These are phyloP conservation scores for Exserohilum rostratum DNA, from an alignment of 2,329 filamentous ascomycete species.

Conservation along the genomic window DNA sequence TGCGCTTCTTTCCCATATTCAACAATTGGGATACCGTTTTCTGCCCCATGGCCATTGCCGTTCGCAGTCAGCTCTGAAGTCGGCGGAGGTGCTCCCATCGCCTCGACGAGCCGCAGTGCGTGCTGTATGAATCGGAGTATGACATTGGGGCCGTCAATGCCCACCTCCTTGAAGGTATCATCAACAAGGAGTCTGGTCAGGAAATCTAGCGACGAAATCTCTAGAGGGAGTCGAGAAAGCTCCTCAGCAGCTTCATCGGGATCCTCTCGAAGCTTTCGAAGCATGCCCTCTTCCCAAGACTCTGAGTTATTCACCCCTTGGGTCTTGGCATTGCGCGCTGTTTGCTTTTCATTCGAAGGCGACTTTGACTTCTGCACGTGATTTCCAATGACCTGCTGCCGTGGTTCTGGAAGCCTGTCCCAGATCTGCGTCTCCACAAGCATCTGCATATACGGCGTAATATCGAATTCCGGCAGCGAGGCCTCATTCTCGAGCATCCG, in stretches of 20 bases:
- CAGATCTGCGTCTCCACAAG: conserved; percentile 48
- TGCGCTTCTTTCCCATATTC: conserved; percentile 45
- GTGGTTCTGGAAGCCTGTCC: conserved; percentile 29
- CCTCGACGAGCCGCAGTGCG: conserved; percentile 44
- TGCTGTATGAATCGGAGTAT: conserved; percentile 49
- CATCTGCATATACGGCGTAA: conserved; percentile 41
- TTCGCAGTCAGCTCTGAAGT: conserved; percentile 5
- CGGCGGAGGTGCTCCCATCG: conserved; percentile 27
- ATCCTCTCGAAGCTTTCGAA: conserved; percentile 23
- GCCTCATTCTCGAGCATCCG: conserved; percentile 17
- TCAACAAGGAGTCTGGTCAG: conserved; percentile 47
- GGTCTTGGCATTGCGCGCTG: not conserved
- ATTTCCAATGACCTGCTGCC: conserved; percentile 1
- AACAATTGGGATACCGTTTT: conserved; percentile 7
- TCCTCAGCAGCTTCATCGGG: conserved; percentile 33
- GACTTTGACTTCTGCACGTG: not conserved
- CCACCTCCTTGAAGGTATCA: conserved; percentile 23
- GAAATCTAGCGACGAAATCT: conserved; percentile 47
- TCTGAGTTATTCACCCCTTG: conserved; percentile 8
- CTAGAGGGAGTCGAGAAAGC: conserved; percentile 45
- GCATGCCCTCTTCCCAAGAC: conserved; percentile 31
- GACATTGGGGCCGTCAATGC: conserved; percentile 35
- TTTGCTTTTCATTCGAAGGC: not conserved
- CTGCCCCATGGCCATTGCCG: conserved; percentile 4
- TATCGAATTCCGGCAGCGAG: conserved; percentile 26